Evolutionary conservation across 495 filamentous ascomycete species (phyloP), one percentile per base, ranked within the genome.

Genomic region (Penicillium soppii): DNA sequence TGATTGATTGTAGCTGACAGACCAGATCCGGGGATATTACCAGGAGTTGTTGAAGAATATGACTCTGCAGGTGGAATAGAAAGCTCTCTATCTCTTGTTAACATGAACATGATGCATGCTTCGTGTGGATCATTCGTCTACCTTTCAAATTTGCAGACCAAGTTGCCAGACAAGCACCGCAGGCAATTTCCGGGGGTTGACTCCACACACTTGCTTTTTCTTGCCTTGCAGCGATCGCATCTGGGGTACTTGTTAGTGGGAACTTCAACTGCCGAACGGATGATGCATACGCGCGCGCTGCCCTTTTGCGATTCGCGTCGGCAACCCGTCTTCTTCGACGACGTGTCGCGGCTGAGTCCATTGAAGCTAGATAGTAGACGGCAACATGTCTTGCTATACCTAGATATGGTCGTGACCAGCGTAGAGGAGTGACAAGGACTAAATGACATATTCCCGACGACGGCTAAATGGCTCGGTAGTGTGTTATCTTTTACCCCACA

Each of bases 191-290:
- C 47, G 8, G 32, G 23, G 9, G 43, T 52, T 7, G 12, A 25
- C 32, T 51, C 56, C 17, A 62, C 47, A 43, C 59, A 62, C 32
- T 58, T 54, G 35, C 59, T 62, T 35, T 62, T 62, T 22, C 59
- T 47, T 2, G 50, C 20, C 33, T 58, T 58, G 33, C 59, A 62
- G 20, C 44, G 59, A 16, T 44, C 35, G 27, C 59, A 62, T 10
- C 59, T 62, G 17, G 16, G n/a, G 10, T 36, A 13, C 12, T 17
- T 26, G 44, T 53, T 32, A 54, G 27, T 40, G 12, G 21, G 33
- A 15, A 21, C 12, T 20, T 3, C 17, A 35, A 16, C 5, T 13
- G 5, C 25, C 10, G 12, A 17, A 45, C 15, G 12, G 7, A 29
- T 17, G 27, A 8, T 32, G 21, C 51, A 25, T 62, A 62, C 59